Evolutionary conservation across 768 basidiomycete genomes (phyloP), one percentile per base, ranked within the genome.

Genomic region (Xanthoconium stramineum): DNA sequence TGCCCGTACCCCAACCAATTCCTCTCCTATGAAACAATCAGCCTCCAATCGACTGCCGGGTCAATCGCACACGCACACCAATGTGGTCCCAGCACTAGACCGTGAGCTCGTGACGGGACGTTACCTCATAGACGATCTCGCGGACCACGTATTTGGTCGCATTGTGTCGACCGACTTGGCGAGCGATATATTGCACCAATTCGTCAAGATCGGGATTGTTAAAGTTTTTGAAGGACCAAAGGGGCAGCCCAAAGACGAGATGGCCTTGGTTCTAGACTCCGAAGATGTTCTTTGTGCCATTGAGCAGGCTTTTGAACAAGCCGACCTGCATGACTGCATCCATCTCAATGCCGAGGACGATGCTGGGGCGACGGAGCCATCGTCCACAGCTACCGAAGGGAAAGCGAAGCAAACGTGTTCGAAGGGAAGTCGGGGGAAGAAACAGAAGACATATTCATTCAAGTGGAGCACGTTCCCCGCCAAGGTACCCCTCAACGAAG

Each of bases 41-140:
- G 50, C 50, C 2, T 49, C 53, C 9, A 55, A 55, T 15, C 47
- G 52, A 39, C 46, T 50, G 6, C 55, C 53, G 0, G 46, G 53
- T 9, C 52, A 61, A 30, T 24, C 50, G 0, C 37, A 61, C 12
- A 64, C 45, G 0, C 38, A 54, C 14, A 44, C 45, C 6, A 5
- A 8, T 4, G 17, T 64, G 2, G 52, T 53, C 32, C n/a, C 17
- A 2, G 55, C 50, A 10, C 35, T 63, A 6, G 20, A 40, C 4
- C 29, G 44, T 33, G 59, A 63, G 40, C 51, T 61, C 30, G 55
- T 33, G 2, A 42, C 43, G 6, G 61, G 48, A 20, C 62, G 50
- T 2, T 54, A 45, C 19, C 17, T 59, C 10, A 37, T 49, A 14
- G 12, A 58, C 2, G 62, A 65, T 40, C 59, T 63, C 7, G 61